These are phyloP conservation scores for Achlya hypogyna DNA, from an alignment of 352 stramenopile species.

Conservation along the genomic window DNA sequence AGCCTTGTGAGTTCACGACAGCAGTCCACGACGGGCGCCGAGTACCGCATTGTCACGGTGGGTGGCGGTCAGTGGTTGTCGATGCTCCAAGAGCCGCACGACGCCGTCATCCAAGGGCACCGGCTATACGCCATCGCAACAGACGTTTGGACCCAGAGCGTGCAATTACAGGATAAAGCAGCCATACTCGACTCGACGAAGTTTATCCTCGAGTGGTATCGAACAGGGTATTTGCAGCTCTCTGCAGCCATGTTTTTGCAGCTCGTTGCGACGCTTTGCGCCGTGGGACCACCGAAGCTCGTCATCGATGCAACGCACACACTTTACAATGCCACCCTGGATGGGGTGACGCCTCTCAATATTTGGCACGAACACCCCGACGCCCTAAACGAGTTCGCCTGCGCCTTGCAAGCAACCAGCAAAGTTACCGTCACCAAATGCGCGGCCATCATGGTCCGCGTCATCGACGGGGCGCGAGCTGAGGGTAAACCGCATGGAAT, in stretches of 20 bases:
- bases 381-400: not conserved
- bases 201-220: not conserved
- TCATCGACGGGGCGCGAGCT: not conserved
- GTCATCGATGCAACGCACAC: not conserved
- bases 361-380: not conserved
- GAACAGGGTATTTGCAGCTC: not conserved
- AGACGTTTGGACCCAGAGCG: not conserved
- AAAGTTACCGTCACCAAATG: not conserved
- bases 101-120: not conserved
- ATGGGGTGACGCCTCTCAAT: not conserved
- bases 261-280: not conserved
- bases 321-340: not conserved
- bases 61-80: too few species aligned
- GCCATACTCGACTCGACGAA: not conserved
- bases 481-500: not conserved
- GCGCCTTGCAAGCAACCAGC: not conserved
- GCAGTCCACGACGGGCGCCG: too few species aligned
- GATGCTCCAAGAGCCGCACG: too few species aligned
- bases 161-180: not conserved
- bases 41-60: too few species aligned
- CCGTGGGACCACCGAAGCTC: not conserved
- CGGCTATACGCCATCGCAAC: not conserved
- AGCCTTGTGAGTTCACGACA: too few species aligned
- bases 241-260: not conserved
- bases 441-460: not conserved